Evolutionary conservation across 2,329 filamentous ascomycete genomes (phyloP).

Genomic region (Penicillium corylophilum): DNA sequence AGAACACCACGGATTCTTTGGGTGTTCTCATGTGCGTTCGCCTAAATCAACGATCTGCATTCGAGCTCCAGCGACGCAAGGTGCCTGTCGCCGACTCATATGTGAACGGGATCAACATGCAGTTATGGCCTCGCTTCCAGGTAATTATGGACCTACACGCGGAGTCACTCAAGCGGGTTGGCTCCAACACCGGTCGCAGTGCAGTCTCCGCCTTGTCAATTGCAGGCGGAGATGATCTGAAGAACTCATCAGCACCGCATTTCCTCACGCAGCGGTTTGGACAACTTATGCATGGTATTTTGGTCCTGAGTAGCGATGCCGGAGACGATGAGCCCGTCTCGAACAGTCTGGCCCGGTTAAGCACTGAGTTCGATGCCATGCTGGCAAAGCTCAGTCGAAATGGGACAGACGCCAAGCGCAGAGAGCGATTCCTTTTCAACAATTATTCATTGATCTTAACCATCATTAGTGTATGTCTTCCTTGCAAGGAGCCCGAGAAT

Average conservation of each 20-base stretch:
- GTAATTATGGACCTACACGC: constrained; percentile 90
- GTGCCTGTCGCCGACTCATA: constrained; percentile 87
- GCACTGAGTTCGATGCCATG: constrained; percentile 80
- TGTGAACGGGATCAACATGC: constrained; percentile 92
- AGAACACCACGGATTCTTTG: constrained; percentile 77
- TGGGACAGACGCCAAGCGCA: constrained; percentile 71
- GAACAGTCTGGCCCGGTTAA: constrained; percentile 72
- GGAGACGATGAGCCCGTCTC: constrained; percentile 92
- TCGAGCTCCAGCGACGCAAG: constrained; percentile 87
- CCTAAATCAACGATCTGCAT: constrained; percentile 89
- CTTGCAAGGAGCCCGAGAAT: not conserved
- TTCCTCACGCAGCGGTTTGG: constrained; percentile 93
- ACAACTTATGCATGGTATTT: constrained; percentile 81
- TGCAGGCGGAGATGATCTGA: constrained; percentile 49
- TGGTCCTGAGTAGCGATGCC: constrained; percentile 80
- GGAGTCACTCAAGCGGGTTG: constrained; percentile 71
- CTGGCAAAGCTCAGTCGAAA: constrained; percentile 76
- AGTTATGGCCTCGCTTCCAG: constrained; percentile 94
- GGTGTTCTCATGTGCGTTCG: constrained; percentile 89
- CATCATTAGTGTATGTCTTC: constrained; percentile 67
- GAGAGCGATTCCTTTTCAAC: constrained; percentile 86
- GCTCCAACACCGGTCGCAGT: constrained; percentile 48
- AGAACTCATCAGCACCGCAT: constrained; percentile 67
- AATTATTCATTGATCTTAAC: constrained; percentile 95
- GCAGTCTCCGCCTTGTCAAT: constrained; percentile 55